Conservation (phyloP, 225 moss, liverwort and hornwort genomes). For the Physcomitrellopsis africana region DNA sequence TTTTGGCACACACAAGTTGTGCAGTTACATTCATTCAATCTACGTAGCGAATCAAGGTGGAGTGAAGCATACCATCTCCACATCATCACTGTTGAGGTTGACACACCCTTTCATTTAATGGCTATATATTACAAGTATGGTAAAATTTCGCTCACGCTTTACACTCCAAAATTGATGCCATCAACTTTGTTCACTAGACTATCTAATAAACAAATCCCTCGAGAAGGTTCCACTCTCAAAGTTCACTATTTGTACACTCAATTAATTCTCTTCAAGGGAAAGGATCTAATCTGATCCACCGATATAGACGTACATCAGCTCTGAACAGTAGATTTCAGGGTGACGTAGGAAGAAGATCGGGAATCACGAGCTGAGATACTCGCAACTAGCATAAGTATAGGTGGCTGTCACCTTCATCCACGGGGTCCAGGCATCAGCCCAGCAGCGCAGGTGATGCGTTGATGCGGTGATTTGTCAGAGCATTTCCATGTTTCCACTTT, state of each 20-base stretch:
- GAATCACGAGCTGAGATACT: background rate
- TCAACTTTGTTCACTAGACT: background rate
- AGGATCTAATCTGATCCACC: slow-evolving; percentile 8
- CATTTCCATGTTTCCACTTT: background rate
- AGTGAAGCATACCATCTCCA: slow-evolving; percentile 7
- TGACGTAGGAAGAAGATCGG: background rate
- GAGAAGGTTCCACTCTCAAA: slow-evolving; percentile 4
- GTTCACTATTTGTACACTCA: slow-evolving; percentile 23
- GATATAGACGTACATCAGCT: background rate
- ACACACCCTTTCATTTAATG: background rate
- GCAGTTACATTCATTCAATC: background rate
- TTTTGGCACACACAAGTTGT: too few relatives aligned
- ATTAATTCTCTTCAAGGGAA: background rate
- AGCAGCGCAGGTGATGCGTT: background rate
- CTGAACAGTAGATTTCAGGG: background rate
- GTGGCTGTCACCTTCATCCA: background rate
- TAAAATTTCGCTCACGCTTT: slow-evolving; percentile 30
- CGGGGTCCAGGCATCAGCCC: background rate
- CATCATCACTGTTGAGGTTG: background rate
- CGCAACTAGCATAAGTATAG: background rate
- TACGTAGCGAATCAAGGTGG: background rate
- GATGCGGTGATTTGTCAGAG: background rate
- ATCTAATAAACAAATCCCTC: background rate
- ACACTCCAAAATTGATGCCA: slow-evolving; percentile 53
- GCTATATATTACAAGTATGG: slow-evolving; percentile 40